These are phyloP conservation scores for Irpex sp. DNA, from an alignment of 1,284 basidiomycete species.

Conservation along the genomic window DNA sequence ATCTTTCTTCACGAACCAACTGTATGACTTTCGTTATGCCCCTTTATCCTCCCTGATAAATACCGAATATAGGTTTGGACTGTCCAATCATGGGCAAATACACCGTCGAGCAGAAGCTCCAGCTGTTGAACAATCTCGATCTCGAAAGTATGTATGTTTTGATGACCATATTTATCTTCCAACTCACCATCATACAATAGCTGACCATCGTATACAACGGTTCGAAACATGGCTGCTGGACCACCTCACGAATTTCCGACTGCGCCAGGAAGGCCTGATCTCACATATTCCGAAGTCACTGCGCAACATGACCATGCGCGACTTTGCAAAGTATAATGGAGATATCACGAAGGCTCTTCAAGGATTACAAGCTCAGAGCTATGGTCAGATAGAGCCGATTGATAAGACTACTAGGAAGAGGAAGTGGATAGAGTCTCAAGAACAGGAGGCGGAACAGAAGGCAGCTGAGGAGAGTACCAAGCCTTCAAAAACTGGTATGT, in stretches of 20 bases:
- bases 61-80: not conserved
- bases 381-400: slow-evolving; percentile 46
- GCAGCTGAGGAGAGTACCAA: slow-evolving; percentile 40
- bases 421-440: slow-evolving; percentile 66
- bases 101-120: slow-evolving; percentile 62
- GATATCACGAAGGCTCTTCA: slow-evolving; percentile 65
- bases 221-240: slow-evolving; percentile 71
- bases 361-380: slow-evolving; percentile 54
- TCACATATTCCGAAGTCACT: slow-evolving; percentile 73
- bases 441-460: slow-evolving; percentile 39
- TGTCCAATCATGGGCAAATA: slow-evolving; percentile 26
- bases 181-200: slow-evolving; percentile 36
- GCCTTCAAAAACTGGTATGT: slow-evolving; percentile 58
- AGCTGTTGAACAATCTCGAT: slow-evolving; percentile 72
- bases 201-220: slow-evolving; percentile 54
- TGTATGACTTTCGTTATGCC: not conserved
- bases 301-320: slow-evolving; percentile 65
- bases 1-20: not conserved
- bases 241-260: slow-evolving; percentile 64
- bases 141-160: slow-evolving; percentile 57
- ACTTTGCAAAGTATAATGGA: slow-evolving; percentile 76
- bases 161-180: slow-evolving; percentile 24
- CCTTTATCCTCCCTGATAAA: not conserved
- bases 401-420: slow-evolving; percentile 67
- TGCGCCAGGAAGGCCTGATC: slow-evolving; percentile 69